Base-by-base conservation (phyloP, 2,329 filamentous ascomycete species). In the Diaporthe batatas region DNA sequence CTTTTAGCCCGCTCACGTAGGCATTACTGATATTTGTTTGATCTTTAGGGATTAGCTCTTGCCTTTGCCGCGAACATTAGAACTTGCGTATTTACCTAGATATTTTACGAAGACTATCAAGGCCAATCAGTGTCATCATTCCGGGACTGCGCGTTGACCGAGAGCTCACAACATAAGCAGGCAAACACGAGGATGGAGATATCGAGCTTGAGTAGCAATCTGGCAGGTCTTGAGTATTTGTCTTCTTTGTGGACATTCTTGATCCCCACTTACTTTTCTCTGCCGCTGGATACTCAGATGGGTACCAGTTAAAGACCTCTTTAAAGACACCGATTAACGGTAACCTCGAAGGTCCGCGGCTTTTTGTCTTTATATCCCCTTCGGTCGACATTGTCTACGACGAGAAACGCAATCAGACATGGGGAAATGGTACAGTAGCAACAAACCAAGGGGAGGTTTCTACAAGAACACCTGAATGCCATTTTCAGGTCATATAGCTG, bases 1-100 rank as follows among this genome's bases (percentile, higher is more conserved):
- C 82, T 71, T 83, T 81, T 67, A 84, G 80, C 1, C 83, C 83
- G 34, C 78, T 80, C 23, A 82, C 81, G 53, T 83, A 84, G 55
- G 82, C 82, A 75, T 82, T 81, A 73, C 77, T 81, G 64, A 80
- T 80, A 29, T 81, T 81, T 14, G 79, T 79, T 70, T 81, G 80
- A 36, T 81, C 79, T 79, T 32, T 8, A 3, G 14, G 25, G 6
- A 42, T 70, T 39, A 58, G 16, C 29, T 51, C 1, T 10, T 53
- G n/a, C 0, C 49, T 6, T 7, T 3, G 4, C 5, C 25, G 18
- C 7, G 2, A 23, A 1, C 23, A 5, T 6, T 44, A 21, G 23
- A 8, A 32, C 6, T 25, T 14, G 3, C 4, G 34, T 71, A 74
- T 42, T n/a, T 68, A 80, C 79, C 80, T 29, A 81, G 59, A 32